Evolutionary conservation across 2,329 filamentous ascomycete genomes (phyloP).

Genomic region (Talaromyces marneffei): DNA sequence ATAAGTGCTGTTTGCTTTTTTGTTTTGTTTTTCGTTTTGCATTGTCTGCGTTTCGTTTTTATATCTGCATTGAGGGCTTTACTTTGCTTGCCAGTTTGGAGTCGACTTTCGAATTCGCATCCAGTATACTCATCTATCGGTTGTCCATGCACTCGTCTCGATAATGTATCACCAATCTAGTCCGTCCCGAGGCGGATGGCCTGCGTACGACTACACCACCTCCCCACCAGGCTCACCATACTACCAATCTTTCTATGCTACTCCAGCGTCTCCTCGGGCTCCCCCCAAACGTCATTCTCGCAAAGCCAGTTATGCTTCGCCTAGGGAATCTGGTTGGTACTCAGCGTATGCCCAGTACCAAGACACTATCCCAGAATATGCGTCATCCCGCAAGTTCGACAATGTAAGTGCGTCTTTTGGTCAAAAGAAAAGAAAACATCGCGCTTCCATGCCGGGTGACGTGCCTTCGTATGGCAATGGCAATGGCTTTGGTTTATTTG

Average conservation of each 20-base stretch:
- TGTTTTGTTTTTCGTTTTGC: constrained; percentile 16
- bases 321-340: constrained; percentile 38
- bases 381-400: constrained; percentile 52
- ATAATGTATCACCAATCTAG: constrained; percentile 44
- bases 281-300: constrained; percentile 49
- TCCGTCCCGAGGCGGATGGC: constrained; percentile 44
- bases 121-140: constrained; percentile 3
- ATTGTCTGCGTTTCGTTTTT: constrained; percentile 16
- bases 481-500: constrained; percentile 25
- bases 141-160: constrained; percentile 29
- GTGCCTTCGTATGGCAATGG: constrained; percentile 19
- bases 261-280: constrained; percentile 45
- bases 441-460: constrained; percentile 43
- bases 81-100: not conserved
- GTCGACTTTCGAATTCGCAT: constrained; percentile 8
- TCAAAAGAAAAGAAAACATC: constrained; percentile 32
- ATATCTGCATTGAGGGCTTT: constrained; percentile 5
- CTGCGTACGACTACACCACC: constrained; percentile 44
- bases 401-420: constrained; percentile 60
- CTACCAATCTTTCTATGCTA: constrained; percentile 47
- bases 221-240: constrained; percentile 48
- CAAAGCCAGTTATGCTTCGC: constrained; percentile 51
- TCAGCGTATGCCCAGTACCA: constrained; percentile 45
- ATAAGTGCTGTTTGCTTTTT: constrained; percentile 27
- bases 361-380: constrained; percentile 44